Percentiles rank a stretch among this genome's conserved stretches.
Evolutionary conservation across 73 alveolate genomes (phyloP).

Genomic region (Paramecium sonneborni): DNA sequence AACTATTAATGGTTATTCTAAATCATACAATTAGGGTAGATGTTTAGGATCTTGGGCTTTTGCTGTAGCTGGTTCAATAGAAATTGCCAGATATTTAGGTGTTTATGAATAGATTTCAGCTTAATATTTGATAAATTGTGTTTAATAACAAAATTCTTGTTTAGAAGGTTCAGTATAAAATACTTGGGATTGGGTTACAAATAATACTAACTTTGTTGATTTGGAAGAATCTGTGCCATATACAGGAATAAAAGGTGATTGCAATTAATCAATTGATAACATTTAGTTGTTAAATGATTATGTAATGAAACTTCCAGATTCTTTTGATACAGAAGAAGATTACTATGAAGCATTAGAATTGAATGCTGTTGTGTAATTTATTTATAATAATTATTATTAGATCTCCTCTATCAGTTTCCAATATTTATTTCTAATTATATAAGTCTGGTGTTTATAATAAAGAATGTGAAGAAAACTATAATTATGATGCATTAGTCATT

Average conservation of each 20-base stretch:
- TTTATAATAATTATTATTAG: not conserved
- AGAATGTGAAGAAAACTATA: not conserved
- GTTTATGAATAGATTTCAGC: not conserved
- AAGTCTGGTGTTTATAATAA: conserved; percentile 62
- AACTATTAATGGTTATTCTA: not conserved
- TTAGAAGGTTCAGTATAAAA: not conserved
- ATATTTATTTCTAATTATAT: conserved; percentile 46
- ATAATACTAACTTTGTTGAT: not conserved
- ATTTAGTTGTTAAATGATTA: not conserved
- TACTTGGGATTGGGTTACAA: not conserved
- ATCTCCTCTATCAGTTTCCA: not conserved
- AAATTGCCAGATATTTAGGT: not conserved
- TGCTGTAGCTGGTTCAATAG: not conserved
- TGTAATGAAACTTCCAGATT: not conserved
- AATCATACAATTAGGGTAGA: not conserved
- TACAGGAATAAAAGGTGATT: not conserved
- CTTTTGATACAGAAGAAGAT: not conserved
- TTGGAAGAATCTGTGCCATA: not conserved
- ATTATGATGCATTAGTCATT: conserved; percentile 74
- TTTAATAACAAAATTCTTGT: not conserved
- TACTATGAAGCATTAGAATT: not conserved
- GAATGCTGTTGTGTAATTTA: not conserved
- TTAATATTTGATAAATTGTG: not conserved
- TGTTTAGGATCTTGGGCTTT: not conserved
- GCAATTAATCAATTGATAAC: not conserved